Base-by-base conservation (phyloP, 495 filamentous ascomycete genomes). In the Sporormia fimetaria region DNA sequence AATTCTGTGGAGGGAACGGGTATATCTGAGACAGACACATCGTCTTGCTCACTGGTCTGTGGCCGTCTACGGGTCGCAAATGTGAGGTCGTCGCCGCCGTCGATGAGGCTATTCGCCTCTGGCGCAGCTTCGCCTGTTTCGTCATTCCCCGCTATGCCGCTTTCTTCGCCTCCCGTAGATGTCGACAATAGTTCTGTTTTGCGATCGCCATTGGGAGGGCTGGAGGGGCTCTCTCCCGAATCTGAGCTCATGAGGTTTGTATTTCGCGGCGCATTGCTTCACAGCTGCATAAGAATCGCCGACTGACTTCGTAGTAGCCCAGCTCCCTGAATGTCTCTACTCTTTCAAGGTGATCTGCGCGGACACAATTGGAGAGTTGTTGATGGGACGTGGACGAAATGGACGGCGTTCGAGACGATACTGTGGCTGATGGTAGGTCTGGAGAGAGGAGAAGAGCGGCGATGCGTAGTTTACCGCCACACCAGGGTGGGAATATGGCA, bases 191-290 rank as follows among this genome's bases (percentile, higher is more conserved):
- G 11, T 25, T 34, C 39, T 29, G 25, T 28, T 5, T 35, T 44
- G 11, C 47, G 47, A 21, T 55, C 44, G 14, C 28, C 37, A 23
- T 40, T 15, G 8, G 49, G 42, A 40, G 43, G 57, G 45, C 55
- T 57, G n/a, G 39, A 51, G 37, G 51, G 42, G 46, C 55, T 56
- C 47, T 54, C 58, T 45, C 44, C 58, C 42, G 54, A 51, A 41
- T 37, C 39, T 54, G 61, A 61, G 59, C 61, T 64, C 61, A 64
- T 64, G 46, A 44, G 58, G 44, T 36, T 50, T 47, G 43, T 43
- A n/a, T 12, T 8, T 30, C 44, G 44, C 29, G 28, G 21, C 30
- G 40, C 57, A 59, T 59, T 34, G 42, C 54, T 55, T 47, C 53
- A 49, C 32, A 21, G 37, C 42, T 35, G 43, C 45, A 42, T 45